phyloP scores from a whole-genome alignment of 495 filamentous ascomycete genomes.

The Massariosphaeria phaeospora region DNA sequence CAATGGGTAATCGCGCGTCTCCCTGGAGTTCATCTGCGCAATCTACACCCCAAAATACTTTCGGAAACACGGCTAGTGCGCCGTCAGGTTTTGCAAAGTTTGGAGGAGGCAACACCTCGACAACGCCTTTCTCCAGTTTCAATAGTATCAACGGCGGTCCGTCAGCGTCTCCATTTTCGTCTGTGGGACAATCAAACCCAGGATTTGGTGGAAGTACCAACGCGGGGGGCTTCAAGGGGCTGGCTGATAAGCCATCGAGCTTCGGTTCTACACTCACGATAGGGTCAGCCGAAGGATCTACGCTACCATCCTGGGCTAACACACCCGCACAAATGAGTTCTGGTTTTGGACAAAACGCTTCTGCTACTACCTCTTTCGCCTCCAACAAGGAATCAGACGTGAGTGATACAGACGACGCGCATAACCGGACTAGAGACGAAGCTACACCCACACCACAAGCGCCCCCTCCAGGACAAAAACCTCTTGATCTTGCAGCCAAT shows the following conservation, averaged over 20 bases:
- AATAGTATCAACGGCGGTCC: constrained; percentile 11
- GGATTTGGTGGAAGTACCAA: constrained; percentile 6
- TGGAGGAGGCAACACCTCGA: background rate
- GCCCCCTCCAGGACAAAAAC: constrained; percentile 9
- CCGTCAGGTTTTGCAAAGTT: constrained; percentile 24
- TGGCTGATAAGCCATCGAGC: constrained; percentile 30
- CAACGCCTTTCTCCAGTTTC: constrained; percentile 26
- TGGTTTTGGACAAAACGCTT: constrained; percentile 22
- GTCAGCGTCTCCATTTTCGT: constrained; percentile 25
- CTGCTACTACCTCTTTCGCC: constrained; percentile 20
- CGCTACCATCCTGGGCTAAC: constrained; percentile 22
- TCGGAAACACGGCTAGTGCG: constrained; percentile 17
- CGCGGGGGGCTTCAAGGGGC: constrained; percentile 1
- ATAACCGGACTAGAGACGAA: constrained; percentile 25
- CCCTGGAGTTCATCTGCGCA: constrained; percentile 41
- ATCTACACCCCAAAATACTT: constrained; percentile 24
- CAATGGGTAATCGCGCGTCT: constrained; percentile 41
- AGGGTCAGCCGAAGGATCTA: constrained; percentile 33
- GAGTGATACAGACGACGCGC: constrained; percentile 24
- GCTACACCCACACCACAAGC: constrained; percentile 30
- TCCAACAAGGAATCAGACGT: constrained; percentile 27
- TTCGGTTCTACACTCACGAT: constrained; percentile 43
- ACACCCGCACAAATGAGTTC: constrained; percentile 25
- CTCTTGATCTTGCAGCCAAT: constrained; percentile 27
- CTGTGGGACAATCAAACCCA: constrained; percentile 15